Percentiles rank a stretch among this genome's conserved stretches.
Conservation (phyloP, 306 rosid species). For the Sechiopsis laciniata region DNA sequence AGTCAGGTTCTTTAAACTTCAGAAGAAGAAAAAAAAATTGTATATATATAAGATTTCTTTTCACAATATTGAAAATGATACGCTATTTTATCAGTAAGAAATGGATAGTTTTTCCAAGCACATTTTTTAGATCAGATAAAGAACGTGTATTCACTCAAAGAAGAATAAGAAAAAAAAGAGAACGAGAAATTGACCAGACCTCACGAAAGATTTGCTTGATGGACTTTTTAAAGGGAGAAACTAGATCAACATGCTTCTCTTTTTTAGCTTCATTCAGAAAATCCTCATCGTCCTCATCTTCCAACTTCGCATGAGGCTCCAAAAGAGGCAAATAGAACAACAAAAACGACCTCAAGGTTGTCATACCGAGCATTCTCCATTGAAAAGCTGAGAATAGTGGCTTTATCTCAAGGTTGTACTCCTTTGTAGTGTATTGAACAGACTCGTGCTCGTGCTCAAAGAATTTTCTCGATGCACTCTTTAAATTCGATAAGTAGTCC, state of each 20-base stretch:
- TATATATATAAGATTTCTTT: too few species aligned
- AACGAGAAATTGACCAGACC: conserved; percentile 37
- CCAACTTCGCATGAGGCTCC: conserved; percentile 65
- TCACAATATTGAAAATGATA: too few species aligned
- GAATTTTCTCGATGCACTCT: conserved; percentile 38
- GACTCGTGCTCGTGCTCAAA: conserved; percentile 44
- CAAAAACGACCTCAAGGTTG: conserved; percentile 61
- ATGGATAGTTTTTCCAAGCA: neutral
- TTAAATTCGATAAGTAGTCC: conserved; percentile 37
- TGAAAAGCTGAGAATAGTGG: conserved; percentile 79
- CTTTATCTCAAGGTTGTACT: conserved; percentile 52
- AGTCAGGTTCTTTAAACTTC: neutral
- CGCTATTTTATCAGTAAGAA: neutral
- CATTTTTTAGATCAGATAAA: conserved; percentile 2
- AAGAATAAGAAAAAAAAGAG: neutral
- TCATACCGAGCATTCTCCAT: conserved; percentile 39
- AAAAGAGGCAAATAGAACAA: conserved; percentile 69
- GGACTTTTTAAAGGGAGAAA: conserved; percentile 72
- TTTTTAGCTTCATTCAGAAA: conserved; percentile 38
- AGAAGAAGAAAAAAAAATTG: neutral
- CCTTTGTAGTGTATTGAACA: conserved; percentile 45
- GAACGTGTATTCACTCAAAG: neutral
- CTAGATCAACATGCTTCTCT: conserved; percentile 39
- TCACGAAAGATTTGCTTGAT: conserved; percentile 78
- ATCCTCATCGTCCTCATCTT: conserved; percentile 59